Base-by-base conservation (phyloP, 108 stramenopile genomes). In the Fragilariopsis cylindrus region DNA sequence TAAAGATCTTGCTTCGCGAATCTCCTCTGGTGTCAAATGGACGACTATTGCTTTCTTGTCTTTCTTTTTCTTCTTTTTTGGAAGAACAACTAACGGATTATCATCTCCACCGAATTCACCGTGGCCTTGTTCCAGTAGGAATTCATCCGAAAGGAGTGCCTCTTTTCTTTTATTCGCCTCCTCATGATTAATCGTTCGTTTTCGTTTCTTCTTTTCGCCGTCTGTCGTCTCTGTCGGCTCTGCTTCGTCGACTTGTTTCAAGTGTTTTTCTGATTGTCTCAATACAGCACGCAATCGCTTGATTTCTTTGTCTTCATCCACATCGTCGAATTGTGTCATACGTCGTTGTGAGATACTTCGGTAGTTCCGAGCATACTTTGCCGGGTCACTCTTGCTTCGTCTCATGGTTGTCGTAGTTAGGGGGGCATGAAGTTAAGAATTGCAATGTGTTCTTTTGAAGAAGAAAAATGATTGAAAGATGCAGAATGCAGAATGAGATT, bases 321-420 rank as follows among this genome's bases (percentile, higher is more conserved):
- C 30, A 44, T 74, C 76, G 46, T 85, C 92, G 54, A 83, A 77
- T 53, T 84, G 86, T 7, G 94, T 92, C 90, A 92, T 92, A 50
- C 82, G 90, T 57, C 94, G 87, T 74, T 95, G 90, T 9, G 94
- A 95, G 40, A 95, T 90, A 55, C 84, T 89, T n/a, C 92, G 85
- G 71, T 95, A 95, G 65, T 92, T 90, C 41, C 88, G 82, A 16
- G 89, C 86, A 84, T 91, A 91, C 57, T 90, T 90, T 15, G 90
- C 86, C 8, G 93, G 90, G 75, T 91, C 80, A 57, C 83, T 81
- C 82, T 94, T 94, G 69, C 87, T 87, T 50, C 90, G 88, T 65
- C 93, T 90, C 93, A 94, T 94, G 69, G 48, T 83, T 5, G 30
- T 16, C 65, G 12, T 66, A 13, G 42, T 13, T 15, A 13, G 43